phyloP scores from a whole-genome alignment of 2,329 filamentous ascomycete species.

The Seiridium unicorne region DNA sequence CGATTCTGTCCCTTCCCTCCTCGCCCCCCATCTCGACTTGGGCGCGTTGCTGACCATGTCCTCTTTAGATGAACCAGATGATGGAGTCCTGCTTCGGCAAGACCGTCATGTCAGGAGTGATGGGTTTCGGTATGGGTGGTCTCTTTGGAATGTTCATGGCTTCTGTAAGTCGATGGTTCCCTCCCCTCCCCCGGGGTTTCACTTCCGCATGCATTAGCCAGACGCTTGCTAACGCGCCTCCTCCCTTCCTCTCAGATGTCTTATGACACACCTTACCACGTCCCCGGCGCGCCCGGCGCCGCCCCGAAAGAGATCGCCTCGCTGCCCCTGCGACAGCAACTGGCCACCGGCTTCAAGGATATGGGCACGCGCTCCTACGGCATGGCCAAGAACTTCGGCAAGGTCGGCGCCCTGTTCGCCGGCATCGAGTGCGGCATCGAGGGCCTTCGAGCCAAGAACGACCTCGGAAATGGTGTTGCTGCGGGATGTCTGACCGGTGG shows the following conservation, averaged over 20 bases:
- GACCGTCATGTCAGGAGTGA: slow-evolving; percentile 82
- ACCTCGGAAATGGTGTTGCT: slow-evolving; percentile 80
- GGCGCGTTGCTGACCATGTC: background rate
- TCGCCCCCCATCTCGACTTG: too few species aligned
- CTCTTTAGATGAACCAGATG: slow-evolving; percentile 66
- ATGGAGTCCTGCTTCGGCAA: slow-evolving; percentile 96
- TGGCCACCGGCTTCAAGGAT: slow-evolving; percentile 84
- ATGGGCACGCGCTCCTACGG: slow-evolving; percentile 84
- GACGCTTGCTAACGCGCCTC: background rate
- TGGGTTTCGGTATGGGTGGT: slow-evolving; percentile 92
- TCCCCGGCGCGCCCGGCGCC: slow-evolving; percentile 29
- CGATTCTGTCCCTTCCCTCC: too few species aligned
- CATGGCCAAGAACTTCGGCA: slow-evolving; percentile 91
- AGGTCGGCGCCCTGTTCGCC: slow-evolving; percentile 85
- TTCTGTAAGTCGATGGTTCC: slow-evolving; percentile 59
- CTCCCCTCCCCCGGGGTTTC: background rate
- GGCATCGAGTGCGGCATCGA: slow-evolving; percentile 97
- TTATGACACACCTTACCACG: slow-evolving; percentile 88
- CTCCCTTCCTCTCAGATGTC: slow-evolving; percentile 67
- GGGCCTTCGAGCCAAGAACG: slow-evolving; percentile 89
- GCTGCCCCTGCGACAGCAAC: slow-evolving; percentile 82
- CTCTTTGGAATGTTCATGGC: slow-evolving; percentile 98
- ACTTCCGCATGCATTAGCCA: background rate
- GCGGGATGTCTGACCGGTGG: slow-evolving; percentile 92
- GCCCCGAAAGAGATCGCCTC: slow-evolving; percentile 41